phyloP scores from a whole-genome alignment of 202 grass and related monocot species.

The Schoenoplectus tabernaemontani region DNA sequence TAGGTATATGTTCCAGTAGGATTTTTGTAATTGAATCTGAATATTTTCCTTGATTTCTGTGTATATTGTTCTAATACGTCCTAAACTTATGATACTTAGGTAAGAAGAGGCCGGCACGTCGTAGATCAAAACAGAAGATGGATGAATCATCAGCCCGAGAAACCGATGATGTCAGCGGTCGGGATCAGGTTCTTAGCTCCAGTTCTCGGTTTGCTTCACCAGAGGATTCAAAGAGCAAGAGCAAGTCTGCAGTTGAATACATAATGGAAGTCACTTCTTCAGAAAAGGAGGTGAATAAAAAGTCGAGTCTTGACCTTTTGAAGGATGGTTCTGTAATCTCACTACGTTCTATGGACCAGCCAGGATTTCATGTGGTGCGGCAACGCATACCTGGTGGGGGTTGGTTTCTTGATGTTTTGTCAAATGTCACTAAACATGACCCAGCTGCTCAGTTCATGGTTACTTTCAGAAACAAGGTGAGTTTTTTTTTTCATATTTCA shows the following conservation, averaged over 20 bases:
- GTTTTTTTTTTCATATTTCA: slow-evolving; percentile 15
- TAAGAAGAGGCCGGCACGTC: slow-evolving; percentile 71
- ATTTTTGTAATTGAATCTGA: background rate
- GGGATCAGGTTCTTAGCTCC: slow-evolving; percentile 78
- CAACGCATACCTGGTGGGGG: slow-evolving; percentile 55
- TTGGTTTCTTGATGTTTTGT: slow-evolving; percentile 72
- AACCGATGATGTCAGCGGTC: slow-evolving; percentile 51
- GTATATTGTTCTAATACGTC: background rate
- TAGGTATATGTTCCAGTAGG: background rate
- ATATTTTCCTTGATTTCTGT: background rate
- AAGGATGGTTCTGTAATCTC: slow-evolving; percentile 80
- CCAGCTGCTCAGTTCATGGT: slow-evolving; percentile 78
- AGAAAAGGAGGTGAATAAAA: slow-evolving; percentile 42
- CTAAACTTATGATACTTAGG: slow-evolving; percentile 11
- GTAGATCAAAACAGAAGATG: slow-evolving; percentile 65
- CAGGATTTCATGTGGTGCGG: slow-evolving; percentile 59
- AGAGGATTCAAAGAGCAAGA: slow-evolving; percentile 61
- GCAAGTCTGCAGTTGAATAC: slow-evolving; percentile 52
- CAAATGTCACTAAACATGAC: slow-evolving; percentile 74
- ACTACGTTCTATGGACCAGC: slow-evolving; percentile 48
- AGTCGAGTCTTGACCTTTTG: slow-evolving; percentile 36
- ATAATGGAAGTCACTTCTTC: slow-evolving; percentile 61
- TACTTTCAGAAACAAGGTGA: slow-evolving; percentile 70
- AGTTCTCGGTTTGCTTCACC: slow-evolving; percentile 93
- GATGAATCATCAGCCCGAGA: slow-evolving; percentile 55